Base-by-base conservation (phyloP, 768 basidiomycete species). In the Tephrocybe sp. region DNA sequence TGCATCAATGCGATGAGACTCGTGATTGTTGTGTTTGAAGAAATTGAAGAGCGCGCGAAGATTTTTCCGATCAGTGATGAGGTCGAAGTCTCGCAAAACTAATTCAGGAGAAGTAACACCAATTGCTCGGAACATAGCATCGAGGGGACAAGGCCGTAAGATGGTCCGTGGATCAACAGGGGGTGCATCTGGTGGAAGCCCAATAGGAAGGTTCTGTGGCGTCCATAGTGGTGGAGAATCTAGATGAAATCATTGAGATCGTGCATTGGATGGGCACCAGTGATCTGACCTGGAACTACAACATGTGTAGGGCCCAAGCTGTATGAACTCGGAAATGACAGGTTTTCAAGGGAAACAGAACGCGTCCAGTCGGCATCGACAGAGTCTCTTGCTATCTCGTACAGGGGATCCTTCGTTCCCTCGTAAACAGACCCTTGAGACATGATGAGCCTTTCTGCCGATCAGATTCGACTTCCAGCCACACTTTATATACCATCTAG, bases 1-100 rank as follows among this genome's bases (percentile, higher is more conserved):
- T 4, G 54, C 57, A n/a, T 58, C 53, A 18, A 60, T 58, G 25
- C 55, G 57, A 39, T 54, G 49, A 18, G 37, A 25, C 24, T 41
- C 45, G 1, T 13, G 32, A 11, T n/a, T 36, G 11, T 35, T 31
- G 4, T 36, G 13, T n/a, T 36, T 18, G 22, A 58, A 51, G 39
- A 58, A 56, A 18, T 56, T 49, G 16, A 54, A 37, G 9, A 60
- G 53, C 2, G 57, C 51, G 9, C 57, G 57, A 24, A 60, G 50
- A 28, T 55, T 58, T 24, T 56, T 58, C 24, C 59, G 41, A 21
- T 59, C 57, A 16, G 55, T 54, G 13, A 59, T 54, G 16, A 58
- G 28, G 38, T 60, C 60, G 25, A 54, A 49, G 9, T 58, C 43
- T 8, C 40, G 37, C 18, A 55, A 38, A 16, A 44, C 25, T 22